phyloP scores from a whole-genome alignment of 352 stramenopile genomes.

The Hyphochytrium catenoides region DNA sequence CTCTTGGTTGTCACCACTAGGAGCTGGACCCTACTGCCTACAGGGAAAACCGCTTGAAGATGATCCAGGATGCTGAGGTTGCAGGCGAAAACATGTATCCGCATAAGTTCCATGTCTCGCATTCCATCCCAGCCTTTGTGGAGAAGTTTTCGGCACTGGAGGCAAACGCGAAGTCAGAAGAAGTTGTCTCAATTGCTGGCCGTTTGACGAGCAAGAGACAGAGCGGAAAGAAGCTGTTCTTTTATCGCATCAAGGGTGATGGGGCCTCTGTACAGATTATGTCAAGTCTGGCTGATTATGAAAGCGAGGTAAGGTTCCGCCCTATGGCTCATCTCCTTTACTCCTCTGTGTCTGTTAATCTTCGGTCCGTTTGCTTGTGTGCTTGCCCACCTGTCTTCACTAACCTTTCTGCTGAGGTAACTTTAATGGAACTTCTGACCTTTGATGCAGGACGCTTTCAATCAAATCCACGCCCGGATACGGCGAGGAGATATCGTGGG shows the following conservation, averaged over 20 bases:
- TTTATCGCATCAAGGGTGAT: conserved; percentile 90
- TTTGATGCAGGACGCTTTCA: conserved; percentile 18
- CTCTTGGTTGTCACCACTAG: conserved; percentile 51
- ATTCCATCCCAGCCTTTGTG: conserved; percentile 80
- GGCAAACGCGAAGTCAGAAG: conserved; percentile 44
- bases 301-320: too few species aligned
- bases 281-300: conserved; percentile 50
- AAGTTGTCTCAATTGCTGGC: conserved; percentile 72
- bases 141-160: conserved; percentile 49
- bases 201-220: conserved; percentile 82
- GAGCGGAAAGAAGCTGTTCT: conserved; percentile 88
- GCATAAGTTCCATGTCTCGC: conserved; percentile 93
- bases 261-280: conserved; percentile 92
- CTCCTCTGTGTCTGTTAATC: too few species aligned
- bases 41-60: conserved; percentile 81
- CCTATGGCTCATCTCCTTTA: too few species aligned
- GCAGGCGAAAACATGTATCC: conserved; percentile 85
- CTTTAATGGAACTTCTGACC: too few species aligned
- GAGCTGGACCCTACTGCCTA: conserved; percentile 92
- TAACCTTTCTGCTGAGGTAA: too few species aligned
- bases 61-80: conserved; percentile 65
- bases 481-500: conserved; percentile 91
- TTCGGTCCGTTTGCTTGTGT: too few species aligned
- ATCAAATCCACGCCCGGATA: conserved; percentile 63
- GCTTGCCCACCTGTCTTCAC: too few species aligned